Evolutionary conservation across 495 filamentous ascomycete genomes (phyloP).

Genomic region (Aspergillus baeticus): DNA sequence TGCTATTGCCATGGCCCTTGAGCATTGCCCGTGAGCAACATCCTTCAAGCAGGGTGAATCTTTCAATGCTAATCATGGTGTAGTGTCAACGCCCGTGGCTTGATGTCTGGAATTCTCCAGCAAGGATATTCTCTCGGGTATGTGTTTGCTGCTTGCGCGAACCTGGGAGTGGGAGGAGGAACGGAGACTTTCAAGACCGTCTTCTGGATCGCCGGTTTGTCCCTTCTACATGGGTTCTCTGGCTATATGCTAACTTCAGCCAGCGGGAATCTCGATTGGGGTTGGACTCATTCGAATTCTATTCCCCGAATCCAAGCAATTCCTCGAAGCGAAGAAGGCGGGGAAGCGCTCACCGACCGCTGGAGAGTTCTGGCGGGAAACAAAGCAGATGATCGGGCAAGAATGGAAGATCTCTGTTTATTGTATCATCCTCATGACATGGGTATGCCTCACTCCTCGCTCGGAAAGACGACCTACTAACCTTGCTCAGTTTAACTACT

Average conservation of each 20-base stretch:
- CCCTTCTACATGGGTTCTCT: background rate
- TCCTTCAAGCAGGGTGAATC: background rate
- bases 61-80: conserved; percentile 8
- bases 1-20: conserved; percentile 77
- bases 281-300: conserved; percentile 61
- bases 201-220: conserved; percentile 55
- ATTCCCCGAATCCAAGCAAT: conserved; percentile 72
- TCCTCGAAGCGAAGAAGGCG: conserved; percentile 59
- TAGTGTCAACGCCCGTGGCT: conserved; percentile 58
- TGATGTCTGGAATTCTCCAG: conserved; percentile 77
- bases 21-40: conserved; percentile 61
- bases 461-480: background rate
- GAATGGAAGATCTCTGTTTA: conserved; percentile 75
- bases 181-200: conserved; percentile 62
- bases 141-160: conserved; percentile 68
- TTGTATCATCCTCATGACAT: conserved; percentile 69
- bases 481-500: conserved; percentile 48
- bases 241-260: background rate
- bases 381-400: conserved; percentile 57
- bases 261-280: conserved; percentile 59
- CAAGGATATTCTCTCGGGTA: conserved; percentile 78
- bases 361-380: conserved; percentile 59
- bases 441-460: conserved; percentile 29
- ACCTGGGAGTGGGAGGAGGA: conserved; percentile 60
- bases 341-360: conserved; percentile 48